Percentiles rank a stretch among this genome's conserved stretches.
These are phyloP conservation scores for Syzygium aqueum DNA, from an alignment of 345 rosid species.

Conservation along the genomic window DNA sequence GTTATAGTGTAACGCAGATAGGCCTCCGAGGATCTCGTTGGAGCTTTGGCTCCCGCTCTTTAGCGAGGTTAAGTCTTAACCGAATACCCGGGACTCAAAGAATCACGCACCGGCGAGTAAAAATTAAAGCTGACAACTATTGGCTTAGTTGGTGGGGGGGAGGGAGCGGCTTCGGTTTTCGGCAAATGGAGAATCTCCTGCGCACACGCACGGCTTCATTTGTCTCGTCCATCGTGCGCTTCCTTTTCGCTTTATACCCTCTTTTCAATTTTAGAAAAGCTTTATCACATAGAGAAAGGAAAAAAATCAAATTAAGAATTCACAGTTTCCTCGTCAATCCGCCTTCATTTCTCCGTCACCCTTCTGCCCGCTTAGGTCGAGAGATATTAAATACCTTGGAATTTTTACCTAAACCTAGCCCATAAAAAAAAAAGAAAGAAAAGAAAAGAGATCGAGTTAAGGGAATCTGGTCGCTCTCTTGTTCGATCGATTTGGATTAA, in stretches of 20 bases:
- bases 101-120: too few relatives aligned
- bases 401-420: neutral
- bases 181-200: neutral
- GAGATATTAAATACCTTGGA: neutral
- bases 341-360: neutral
- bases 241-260: neutral
- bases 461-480: accelerated
- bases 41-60: too few relatives aligned
- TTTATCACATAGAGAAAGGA: neutral
- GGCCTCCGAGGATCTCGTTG: too few relatives aligned
- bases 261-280: neutral
- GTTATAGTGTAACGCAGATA: too few relatives aligned
- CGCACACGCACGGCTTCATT: neutral
- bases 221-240: neutral
- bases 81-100: too few relatives aligned
- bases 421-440: neutral
- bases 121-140: too few relatives aligned
- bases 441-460: too few relatives aligned
- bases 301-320: too few relatives aligned
- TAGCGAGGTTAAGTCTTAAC: too few relatives aligned
- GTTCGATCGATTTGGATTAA: accelerated
- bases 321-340: too few relatives aligned
- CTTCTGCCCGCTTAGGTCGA: neutral
- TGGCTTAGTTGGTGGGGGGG: too few relatives aligned
- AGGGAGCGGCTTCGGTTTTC: conserved; percentile 21